A percentile compares a stretch with the other conserved stretches of the same genome.
These are phyloP conservation scores for Diplodia seriata DNA, from an alignment of 2,329 filamentous ascomycete species.

Conservation along the genomic window DNA sequence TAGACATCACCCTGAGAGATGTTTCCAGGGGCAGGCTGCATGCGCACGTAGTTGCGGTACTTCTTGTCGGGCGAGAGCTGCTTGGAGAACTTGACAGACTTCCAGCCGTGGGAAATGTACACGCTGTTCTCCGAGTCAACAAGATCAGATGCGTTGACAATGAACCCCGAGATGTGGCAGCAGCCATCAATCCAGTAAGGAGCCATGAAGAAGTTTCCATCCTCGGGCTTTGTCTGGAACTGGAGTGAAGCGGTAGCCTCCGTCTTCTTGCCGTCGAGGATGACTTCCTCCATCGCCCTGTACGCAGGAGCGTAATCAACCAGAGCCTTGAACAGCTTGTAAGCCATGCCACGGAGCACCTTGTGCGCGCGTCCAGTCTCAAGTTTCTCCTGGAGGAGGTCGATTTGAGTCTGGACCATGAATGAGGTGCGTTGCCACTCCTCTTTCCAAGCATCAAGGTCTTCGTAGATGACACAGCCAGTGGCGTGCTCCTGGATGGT, in stretches of 20 bases:
- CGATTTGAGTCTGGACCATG: conserved; percentile 61
- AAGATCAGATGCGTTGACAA: conserved; percentile 65
- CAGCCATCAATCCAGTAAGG: conserved; percentile 67
- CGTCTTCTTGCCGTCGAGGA: conserved; percentile 62
- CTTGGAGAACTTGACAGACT: conserved; percentile 63
- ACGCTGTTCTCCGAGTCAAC: conserved; percentile 66
- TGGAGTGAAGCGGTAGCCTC: conserved; percentile 63
- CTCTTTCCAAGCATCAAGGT: conserved; percentile 65
- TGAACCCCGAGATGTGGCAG: conserved; percentile 65
- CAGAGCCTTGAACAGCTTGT: conserved; percentile 72
- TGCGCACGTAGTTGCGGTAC: conserved; percentile 68
- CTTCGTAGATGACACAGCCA: conserved; percentile 68
- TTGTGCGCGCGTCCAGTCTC: conserved; percentile 72
- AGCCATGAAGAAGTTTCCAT: conserved; percentile 64
- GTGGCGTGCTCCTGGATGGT: conserved; percentile 66
- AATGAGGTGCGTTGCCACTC: conserved; percentile 72
- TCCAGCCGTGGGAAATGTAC: conserved; percentile 69
- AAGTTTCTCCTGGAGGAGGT: conserved; percentile 73
- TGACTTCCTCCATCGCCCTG: conserved; percentile 65
- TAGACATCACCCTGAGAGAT: conserved; percentile 67
- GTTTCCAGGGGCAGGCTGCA: conserved; percentile 63
- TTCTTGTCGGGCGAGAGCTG: conserved; percentile 59
- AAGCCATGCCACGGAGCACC: conserved; percentile 76
- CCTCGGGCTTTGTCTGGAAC: conserved; percentile 61
- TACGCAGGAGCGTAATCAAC: conserved; percentile 65